Percentiles rank a stretch among this genome's conserved stretches.
These are phyloP conservation scores for Terana coerulea DNA, from an alignment of 768 basidiomycete species.

Conservation along the genomic window DNA sequence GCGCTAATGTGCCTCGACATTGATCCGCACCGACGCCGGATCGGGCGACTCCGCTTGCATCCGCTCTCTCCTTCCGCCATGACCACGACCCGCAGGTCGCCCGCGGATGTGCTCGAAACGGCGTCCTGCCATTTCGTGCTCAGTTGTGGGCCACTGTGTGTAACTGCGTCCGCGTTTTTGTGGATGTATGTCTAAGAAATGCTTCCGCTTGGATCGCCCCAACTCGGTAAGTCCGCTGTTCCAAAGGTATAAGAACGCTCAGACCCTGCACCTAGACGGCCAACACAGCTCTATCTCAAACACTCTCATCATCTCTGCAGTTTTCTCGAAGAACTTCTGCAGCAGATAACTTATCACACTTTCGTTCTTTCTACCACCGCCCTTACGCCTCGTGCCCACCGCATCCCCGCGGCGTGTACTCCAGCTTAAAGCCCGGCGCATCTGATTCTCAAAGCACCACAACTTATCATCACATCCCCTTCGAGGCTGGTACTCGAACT, in stretches of 20 bases:
- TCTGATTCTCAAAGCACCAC: neutral
- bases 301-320: neutral
- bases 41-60: too few relatives aligned
- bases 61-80: neutral
- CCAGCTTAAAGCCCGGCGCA: neutral
- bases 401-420: neutral
- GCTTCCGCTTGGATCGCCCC: neutral
- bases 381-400: neutral
- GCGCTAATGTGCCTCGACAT: neutral
- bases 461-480: neutral
- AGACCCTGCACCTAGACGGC: neutral
- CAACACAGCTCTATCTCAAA: neutral
- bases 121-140: too few relatives aligned
- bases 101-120: too few relatives aligned
- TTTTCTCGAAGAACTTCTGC: neutral
- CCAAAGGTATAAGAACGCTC: neutral
- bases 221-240: neutral
- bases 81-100: neutral
- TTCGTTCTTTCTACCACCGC: neutral
- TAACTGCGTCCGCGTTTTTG: neutral
- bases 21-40: neutral
- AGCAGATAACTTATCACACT: neutral
- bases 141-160: too few relatives aligned
- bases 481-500: slow-evolving; percentile 9
- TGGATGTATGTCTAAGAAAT: neutral